A percentile compares a stretch with the other conserved stretches of the same genome.
Evolutionary conservation across 768 basidiomycete genomes (phyloP).

Genomic region (Tubosaeta sp.): DNA sequence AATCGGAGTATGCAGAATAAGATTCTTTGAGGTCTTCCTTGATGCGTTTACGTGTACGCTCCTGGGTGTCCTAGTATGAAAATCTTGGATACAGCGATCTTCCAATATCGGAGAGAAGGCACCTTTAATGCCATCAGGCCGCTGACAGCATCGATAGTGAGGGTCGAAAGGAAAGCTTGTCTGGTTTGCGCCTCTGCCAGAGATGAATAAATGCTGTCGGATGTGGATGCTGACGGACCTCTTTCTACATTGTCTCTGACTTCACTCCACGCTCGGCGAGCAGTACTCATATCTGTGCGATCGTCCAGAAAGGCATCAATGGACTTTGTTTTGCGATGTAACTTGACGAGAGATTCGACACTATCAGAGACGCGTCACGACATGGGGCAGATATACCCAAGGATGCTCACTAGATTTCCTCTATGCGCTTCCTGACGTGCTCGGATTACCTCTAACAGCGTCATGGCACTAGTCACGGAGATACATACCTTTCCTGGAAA

Average conservation of each 20-base stretch:
- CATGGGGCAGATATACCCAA: not conserved
- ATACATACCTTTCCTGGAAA: constrained; percentile 75
- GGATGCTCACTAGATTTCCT: constrained; percentile 71
- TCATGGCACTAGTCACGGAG: constrained; percentile 12
- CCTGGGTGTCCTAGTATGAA: constrained; percentile 71
- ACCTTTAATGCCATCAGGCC: constrained; percentile 68
- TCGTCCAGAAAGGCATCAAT: constrained; percentile 73
- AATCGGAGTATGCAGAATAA: constrained; percentile 71
- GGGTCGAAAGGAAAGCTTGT: constrained; percentile 69
- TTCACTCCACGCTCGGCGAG: constrained; percentile 77
- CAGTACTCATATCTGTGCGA: constrained; percentile 57
- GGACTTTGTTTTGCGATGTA: constrained; percentile 68
- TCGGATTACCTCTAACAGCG: constrained; percentile 17
- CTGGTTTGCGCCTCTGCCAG: constrained; percentile 73
- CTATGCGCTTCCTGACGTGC: constrained; percentile 64
- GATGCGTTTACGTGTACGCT: constrained; percentile 86
- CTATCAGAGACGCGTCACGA: constrained; percentile 35
- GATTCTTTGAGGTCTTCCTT: constrained; percentile 89
- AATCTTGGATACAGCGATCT: not conserved
- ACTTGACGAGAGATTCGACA: constrained; percentile 65
- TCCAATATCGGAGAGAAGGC: constrained; percentile 3
- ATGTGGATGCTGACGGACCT: constrained; percentile 40
- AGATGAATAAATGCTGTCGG: constrained; percentile 3
- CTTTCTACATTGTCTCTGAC: constrained; percentile 82
- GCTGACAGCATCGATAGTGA: constrained; percentile 69